These are phyloP conservation scores for Ophiocordyceps camponoti-leonardi DNA, from an alignment of 2,329 filamentous ascomycete species.

Conservation along the genomic window DNA sequence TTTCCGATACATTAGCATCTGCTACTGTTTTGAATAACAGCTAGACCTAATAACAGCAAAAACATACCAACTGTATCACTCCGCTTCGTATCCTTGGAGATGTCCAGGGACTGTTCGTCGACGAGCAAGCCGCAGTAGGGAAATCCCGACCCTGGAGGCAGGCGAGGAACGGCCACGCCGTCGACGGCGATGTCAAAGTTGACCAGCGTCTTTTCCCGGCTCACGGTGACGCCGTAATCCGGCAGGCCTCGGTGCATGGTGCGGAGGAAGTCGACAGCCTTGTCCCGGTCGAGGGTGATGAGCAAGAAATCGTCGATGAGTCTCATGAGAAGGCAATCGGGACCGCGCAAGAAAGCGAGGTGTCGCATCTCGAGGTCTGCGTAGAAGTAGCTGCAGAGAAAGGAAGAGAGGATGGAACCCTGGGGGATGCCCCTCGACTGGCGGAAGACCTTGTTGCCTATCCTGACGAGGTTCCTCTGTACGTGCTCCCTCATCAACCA, in stretches of 20 bases:
- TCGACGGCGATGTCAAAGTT: constrained; percentile 58
- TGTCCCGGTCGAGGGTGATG: constrained; percentile 50
- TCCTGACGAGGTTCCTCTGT: constrained; percentile 68
- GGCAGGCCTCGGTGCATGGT: constrained; percentile 67
- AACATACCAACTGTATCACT: constrained; percentile 30
- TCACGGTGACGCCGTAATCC: constrained; percentile 67
- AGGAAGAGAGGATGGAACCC: constrained; percentile 71
- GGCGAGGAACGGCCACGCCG: constrained; percentile 30
- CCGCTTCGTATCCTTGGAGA: constrained; percentile 50
- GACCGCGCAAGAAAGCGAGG: constrained; percentile 43
- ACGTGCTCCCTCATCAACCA: constrained; percentile 64
- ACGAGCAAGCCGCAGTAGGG: constrained; percentile 80
- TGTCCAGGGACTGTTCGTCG: constrained; percentile 54
- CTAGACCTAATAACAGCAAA: constrained; percentile 1
- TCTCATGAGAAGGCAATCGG: constrained; percentile 53
- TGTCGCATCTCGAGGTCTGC: constrained; percentile 61
- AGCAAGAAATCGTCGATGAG: constrained; percentile 89
- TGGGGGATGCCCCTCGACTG: constrained; percentile 86
- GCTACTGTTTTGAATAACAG: background rate
- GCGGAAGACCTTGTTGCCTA: constrained; percentile 75
- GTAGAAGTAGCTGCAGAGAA: constrained; percentile 93
- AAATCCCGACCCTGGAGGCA: constrained; percentile 34
- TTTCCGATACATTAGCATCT: constrained; percentile 1
- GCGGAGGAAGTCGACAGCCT: constrained; percentile 57
- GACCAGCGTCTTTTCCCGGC: constrained; percentile 59